Percentiles rank a stretch among this genome's conserved stretches.
These are phyloP conservation scores for Spergularia bocconei DNA, from an alignment of 148 eudicot species.

Conservation along the genomic window DNA sequence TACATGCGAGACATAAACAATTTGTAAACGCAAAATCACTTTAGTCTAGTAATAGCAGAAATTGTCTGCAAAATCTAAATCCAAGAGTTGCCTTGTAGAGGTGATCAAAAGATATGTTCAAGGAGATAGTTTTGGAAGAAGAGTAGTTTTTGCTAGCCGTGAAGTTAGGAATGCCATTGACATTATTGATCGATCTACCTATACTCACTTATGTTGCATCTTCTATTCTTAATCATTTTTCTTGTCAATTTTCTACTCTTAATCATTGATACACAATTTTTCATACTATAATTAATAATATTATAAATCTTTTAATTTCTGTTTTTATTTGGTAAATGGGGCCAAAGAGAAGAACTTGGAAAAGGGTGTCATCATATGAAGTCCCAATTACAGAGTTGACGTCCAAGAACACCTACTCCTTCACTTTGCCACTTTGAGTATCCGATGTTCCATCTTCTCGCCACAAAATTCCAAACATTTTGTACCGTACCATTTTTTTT, in stretches of 20 bases:
- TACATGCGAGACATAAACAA: no score
- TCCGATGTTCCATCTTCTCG: background rate
- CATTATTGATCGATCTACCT: background rate
- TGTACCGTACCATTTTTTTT: background rate
- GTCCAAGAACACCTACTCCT: background rate
- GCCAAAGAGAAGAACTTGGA: no score
- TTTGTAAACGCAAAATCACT: no score
- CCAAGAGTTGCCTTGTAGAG: background rate
- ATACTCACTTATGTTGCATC: background rate
- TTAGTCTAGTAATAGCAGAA: no score
- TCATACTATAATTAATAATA: background rate
- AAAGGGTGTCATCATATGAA: background rate
- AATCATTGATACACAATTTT: background rate
- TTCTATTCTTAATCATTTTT: background rate
- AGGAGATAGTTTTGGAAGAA: background rate
- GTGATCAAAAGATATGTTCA: background rate
- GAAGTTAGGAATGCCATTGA: slow-evolving; percentile 4
- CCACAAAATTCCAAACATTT: background rate
- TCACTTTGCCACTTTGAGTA: background rate
- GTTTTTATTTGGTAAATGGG: no score
- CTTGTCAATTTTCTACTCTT: no score
- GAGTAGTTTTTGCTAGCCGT: background rate
- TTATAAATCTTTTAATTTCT: background rate
- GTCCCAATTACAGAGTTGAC: background rate
- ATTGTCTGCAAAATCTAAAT: background rate